Evolutionary conservation across 208 protist species (phyloP).

Genomic region (Leishmania aethiopica): DNA sequence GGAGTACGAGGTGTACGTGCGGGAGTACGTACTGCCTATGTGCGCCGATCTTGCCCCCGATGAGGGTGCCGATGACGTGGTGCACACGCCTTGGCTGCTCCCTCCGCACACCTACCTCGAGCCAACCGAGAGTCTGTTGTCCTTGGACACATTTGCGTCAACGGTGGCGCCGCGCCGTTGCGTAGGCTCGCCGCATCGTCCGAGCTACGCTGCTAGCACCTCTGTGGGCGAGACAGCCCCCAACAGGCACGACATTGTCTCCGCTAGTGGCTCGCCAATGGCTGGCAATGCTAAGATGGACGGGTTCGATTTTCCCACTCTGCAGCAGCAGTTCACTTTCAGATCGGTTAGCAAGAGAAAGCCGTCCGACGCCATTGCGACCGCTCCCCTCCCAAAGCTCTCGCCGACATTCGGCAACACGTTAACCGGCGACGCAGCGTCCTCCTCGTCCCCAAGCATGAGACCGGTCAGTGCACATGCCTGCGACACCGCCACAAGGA

Average conservation of each 20-base stretch:
- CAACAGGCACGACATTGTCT: background rate
- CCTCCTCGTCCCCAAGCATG: background rate
- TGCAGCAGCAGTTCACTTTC: background rate
- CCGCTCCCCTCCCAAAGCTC: background rate
- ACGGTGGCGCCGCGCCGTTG: background rate
- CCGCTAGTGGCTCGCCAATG: background rate
- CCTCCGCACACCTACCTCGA: conserved; percentile 37
- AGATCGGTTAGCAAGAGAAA: background rate
- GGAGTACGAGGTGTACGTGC: conserved; percentile 76
- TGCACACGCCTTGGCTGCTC: conserved; percentile 42
- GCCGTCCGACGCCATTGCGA: background rate
- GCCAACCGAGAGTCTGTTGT: conserved; percentile 8
- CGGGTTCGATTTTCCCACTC: background rate
- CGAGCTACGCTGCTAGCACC: background rate
- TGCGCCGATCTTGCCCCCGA: conserved; percentile 58
- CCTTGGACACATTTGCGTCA: conserved; percentile 23
- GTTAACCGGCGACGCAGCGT: background rate
- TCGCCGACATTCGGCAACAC: background rate
- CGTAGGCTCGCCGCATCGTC: background rate
- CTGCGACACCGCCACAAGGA: background rate
- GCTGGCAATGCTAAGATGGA: background rate
- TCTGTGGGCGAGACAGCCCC: too few relatives aligned
- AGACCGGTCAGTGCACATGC: background rate
- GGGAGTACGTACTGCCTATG: conserved; percentile 72
- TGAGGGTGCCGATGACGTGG: conserved; percentile 59